phyloP scores from a whole-genome alignment of 2,329 filamentous ascomycete species.

The Beauveria australis region DNA sequence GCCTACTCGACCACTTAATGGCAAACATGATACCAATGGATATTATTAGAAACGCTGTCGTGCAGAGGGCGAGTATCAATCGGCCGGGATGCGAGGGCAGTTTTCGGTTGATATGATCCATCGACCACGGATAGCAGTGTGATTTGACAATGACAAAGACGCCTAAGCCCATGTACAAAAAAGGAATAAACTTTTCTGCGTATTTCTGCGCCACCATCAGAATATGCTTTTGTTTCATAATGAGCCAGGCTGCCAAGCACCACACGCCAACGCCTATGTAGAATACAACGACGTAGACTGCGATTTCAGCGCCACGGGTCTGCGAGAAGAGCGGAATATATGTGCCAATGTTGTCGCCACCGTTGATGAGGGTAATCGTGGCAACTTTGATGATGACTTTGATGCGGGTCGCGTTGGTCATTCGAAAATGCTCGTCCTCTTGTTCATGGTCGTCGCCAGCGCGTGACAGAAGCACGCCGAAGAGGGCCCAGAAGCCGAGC shows the following conservation, averaged over 20 bases:
- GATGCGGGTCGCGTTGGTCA: conserved; percentile 9
- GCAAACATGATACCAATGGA: conserved; percentile 11
- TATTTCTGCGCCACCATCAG: conserved; percentile 20
- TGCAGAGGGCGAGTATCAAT: conserved; percentile 14
- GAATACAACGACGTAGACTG: conserved; percentile 24
- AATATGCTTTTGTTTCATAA: conserved; percentile 25
- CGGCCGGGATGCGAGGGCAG: conserved; percentile 8
- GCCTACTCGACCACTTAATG: conserved; percentile 6
- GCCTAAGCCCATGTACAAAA: conserved; percentile 26
- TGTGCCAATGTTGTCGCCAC: conserved; percentile 27
- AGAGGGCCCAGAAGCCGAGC: conserved; percentile 24
- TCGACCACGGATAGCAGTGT: conserved; percentile 25
- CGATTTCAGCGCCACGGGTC: conserved; percentile 22
- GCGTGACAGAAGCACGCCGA: conserved; percentile 15
- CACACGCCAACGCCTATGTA: conserved; percentile 25
- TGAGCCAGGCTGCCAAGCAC: conserved; percentile 21
- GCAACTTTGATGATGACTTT: conserved; percentile 22
- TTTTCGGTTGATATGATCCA: conserved; percentile 21
- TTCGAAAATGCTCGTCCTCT: conserved; percentile 3
- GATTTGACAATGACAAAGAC: conserved; percentile 26
- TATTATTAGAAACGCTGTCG: conserved; percentile 12
- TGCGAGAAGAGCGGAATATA: conserved; percentile 28
- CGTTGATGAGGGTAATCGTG: conserved; percentile 26
- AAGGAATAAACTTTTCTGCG: conserved; percentile 19
- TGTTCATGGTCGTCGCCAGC: conserved; percentile 13